phyloP scores from a whole-genome alignment of 2,329 filamentous ascomycete genomes.

The Ascochyta viciae-villosae region DNA sequence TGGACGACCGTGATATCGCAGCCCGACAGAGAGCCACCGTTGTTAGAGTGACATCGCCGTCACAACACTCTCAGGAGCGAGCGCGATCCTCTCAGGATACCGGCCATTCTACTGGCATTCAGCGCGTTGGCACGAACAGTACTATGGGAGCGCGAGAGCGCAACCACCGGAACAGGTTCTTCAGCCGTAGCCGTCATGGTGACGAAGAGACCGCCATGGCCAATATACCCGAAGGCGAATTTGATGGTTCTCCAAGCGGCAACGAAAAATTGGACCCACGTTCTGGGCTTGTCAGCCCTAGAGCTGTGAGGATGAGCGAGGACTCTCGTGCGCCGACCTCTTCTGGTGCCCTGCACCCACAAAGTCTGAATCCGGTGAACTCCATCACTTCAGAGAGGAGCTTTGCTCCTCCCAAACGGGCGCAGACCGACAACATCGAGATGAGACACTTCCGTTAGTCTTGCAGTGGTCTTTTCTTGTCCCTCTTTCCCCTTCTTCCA shows the following conservation, averaged over 20 bases:
- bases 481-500: not conserved
- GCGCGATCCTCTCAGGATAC: slow-evolving; percentile 42
- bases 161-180: slow-evolving; percentile 67
- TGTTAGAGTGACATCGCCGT: slow-evolving; percentile 50
- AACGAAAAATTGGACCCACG: slow-evolving; percentile 47
- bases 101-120: slow-evolving; percentile 42
- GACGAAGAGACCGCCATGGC: slow-evolving; percentile 57
- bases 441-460: slow-evolving; percentile 40
- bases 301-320: slow-evolving; percentile 39
- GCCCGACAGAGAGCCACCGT: slow-evolving; percentile 48
- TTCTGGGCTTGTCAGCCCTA: slow-evolving; percentile 41
- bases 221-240: slow-evolving; percentile 52
- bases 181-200: slow-evolving; percentile 55
- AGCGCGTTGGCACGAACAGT: slow-evolving; percentile 47
- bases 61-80: slow-evolving; percentile 38
- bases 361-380: slow-evolving; percentile 2
- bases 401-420: slow-evolving; percentile 31
- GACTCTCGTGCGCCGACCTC: slow-evolving; percentile 24
- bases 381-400: slow-evolving; percentile 26
- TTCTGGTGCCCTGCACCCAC: slow-evolving; percentile 33
- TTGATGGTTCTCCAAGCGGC: slow-evolving; percentile 23
- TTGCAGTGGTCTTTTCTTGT: not conserved
- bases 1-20: slow-evolving; percentile 59
- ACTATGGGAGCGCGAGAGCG: slow-evolving; percentile 41
- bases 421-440: slow-evolving; percentile 43